Conservation (phyloP, 208 protist species). For the Crithidia fasciculata region DNA sequence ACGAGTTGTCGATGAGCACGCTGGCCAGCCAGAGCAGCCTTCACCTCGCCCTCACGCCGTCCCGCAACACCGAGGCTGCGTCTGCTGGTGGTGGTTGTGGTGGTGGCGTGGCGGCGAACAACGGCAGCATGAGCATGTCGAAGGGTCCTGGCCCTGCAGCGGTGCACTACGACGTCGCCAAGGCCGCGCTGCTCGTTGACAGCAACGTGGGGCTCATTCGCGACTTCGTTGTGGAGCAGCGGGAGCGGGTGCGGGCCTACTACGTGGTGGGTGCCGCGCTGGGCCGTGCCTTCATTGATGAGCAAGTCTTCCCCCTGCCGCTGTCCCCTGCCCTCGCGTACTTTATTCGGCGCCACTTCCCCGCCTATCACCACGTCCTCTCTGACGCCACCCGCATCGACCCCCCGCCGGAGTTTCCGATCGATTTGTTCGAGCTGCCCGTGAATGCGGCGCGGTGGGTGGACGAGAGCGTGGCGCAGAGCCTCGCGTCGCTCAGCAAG, state of each 20-base stretch:
- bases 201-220: constrained; percentile 30
- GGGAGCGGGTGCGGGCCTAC: constrained; percentile 50
- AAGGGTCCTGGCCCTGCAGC: neutral
- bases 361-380: constrained; percentile 40
- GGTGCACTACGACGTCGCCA: constrained; percentile 15
- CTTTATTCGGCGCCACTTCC: constrained; percentile 63
- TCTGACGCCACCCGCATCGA: constrained; percentile 27
- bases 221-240: constrained; percentile 58
- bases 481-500: constrained; percentile 46
- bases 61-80: neutral
- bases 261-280: constrained; percentile 82
- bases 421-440: constrained; percentile 72
- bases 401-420: constrained; percentile 43
- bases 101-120: neutral
- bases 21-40: neutral
- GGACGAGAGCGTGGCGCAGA: constrained; percentile 56
- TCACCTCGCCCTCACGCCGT: neutral
- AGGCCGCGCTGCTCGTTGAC: constrained; percentile 25
- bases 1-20: constrained; percentile 7
- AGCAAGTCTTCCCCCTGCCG: constrained; percentile 77
- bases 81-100: too few species aligned
- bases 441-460: constrained; percentile 59
- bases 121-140: neutral
- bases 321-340: constrained; percentile 71
- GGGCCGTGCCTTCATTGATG: constrained; percentile 80